A percentile compares a stretch with the other conserved stretches of the same genome.
phyloP scores from a whole-genome alignment of 441 rosid genomes.

The Erodium moschatum region DNA sequence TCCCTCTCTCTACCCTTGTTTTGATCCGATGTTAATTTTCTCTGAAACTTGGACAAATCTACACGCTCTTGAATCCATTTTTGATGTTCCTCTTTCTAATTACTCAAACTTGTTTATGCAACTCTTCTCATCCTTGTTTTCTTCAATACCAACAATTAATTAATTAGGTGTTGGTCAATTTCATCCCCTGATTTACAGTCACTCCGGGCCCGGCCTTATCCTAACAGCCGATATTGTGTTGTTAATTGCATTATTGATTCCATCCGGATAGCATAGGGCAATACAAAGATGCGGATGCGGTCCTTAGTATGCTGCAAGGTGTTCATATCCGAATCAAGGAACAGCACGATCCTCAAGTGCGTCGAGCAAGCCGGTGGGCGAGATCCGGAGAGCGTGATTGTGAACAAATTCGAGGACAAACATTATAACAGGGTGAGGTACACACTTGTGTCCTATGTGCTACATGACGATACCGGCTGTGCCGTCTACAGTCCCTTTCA shows the following conservation, averaged over 20 bases:
- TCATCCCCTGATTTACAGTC: no score
- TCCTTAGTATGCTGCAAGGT: constrained; percentile 54
- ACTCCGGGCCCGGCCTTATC: no score
- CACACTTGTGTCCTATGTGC: constrained; percentile 46
- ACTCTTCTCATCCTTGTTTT: no score
- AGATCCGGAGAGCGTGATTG: constrained; percentile 36
- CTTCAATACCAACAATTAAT: no score
- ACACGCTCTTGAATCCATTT: no score
- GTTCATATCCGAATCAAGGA: constrained; percentile 47
- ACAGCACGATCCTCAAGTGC: constrained; percentile 33
- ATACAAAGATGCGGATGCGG: constrained; percentile 24
- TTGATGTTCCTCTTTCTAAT: no score
- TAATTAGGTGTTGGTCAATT: no score
- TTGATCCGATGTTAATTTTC: no score
- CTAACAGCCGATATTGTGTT: no score
- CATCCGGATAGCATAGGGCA: constrained; percentile 18
- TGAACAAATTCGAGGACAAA: constrained; percentile 44
- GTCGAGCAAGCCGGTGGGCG: constrained; percentile 38
- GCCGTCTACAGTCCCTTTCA: constrained; percentile 50
- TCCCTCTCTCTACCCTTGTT: background rate
- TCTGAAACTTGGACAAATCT: no score
- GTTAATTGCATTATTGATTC: no score
- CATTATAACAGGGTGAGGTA: constrained; percentile 45
- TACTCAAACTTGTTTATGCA: no score
- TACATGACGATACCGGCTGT: constrained; percentile 35